Evolutionary conservation across 805 yeast species (phyloP).

Genomic region (Candida sithepensis): DNA sequence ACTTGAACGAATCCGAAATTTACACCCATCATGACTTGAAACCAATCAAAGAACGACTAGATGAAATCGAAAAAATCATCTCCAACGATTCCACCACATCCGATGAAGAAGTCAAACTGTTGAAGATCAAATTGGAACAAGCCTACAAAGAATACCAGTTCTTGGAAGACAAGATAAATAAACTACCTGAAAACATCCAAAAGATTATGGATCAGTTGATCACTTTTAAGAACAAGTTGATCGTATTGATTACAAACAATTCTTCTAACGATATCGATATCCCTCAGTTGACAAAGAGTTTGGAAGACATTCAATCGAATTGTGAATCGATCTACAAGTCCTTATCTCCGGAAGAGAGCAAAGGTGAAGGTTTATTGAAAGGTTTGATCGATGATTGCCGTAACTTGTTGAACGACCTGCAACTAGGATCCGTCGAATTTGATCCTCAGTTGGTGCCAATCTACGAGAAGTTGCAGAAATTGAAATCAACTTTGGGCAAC

Average conservation of each 20-base stretch:
- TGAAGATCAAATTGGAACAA: slow-evolving; percentile 61
- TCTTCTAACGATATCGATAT: slow-evolving; percentile 32
- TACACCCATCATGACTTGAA: slow-evolving; percentile 80
- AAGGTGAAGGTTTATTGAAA: slow-evolving; percentile 50
- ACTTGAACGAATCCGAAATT: slow-evolving; percentile 74
- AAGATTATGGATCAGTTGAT: slow-evolving; percentile 58
- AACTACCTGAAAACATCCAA: slow-evolving; percentile 48
- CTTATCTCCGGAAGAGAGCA: slow-evolving; percentile 17
- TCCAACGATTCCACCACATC: slow-evolving; percentile 45
- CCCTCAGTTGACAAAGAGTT: slow-evolving; percentile 13
- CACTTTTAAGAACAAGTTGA: slow-evolving; percentile 54
- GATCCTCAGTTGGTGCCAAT: slow-evolving; percentile 53
- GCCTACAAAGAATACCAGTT: slow-evolving; percentile 56
- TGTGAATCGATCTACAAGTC: slow-evolving; percentile 20
- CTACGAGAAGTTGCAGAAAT: slow-evolving; percentile 58
- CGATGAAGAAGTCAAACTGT: slow-evolving; percentile 35
- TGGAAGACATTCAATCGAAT: slow-evolving; percentile 21
- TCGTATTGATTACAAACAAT: slow-evolving; percentile 52
- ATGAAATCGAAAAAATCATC: slow-evolving; percentile 66
- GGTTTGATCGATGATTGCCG: slow-evolving; percentile 83
- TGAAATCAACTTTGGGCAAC: slow-evolving; percentile 75
- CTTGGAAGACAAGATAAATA: slow-evolving; percentile 54
- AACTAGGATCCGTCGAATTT: slow-evolving; percentile 41
- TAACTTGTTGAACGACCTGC: slow-evolving; percentile 65
- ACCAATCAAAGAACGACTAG: slow-evolving; percentile 71